Base-by-base conservation (phyloP, 1,284 basidiomycete species). In the Austropuccinia psidii region DNA sequence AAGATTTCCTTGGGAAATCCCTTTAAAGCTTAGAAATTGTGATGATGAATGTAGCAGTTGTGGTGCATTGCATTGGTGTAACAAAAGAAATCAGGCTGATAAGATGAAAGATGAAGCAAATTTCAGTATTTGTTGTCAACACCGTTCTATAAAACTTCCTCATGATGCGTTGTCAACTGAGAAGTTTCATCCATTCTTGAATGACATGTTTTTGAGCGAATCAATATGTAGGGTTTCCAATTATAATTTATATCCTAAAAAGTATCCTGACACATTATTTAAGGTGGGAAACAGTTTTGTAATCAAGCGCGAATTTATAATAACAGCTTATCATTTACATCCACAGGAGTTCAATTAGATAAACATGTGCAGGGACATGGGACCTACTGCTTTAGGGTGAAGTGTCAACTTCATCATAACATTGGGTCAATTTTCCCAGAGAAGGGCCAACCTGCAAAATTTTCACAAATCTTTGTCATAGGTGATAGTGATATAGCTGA, bases 401-500 rank as follows among this genome's bases (percentile, higher is more conserved):
- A 24, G 17, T 41, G 62, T 4, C 29, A 43, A 11, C 43, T 65
- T 9, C 33, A 37, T 7, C 62, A 65, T 35, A 27, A 49, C 15
- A 50, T 65, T 50, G 43, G 45, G 3, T 33, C 45, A 4, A 21
- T 65, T 13, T 50, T 65, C 17, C 62, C 62, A 8, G 6, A 35
- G 4, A 21, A 13, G 2, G 2, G 50, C 17, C 2, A 19, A 31
- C 17, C 11, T 2, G 1, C 27, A 13, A 21, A 31, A 7, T 65
- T 65, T 29, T 21, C 62, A 15, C 62, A 65, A 31, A 65, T 65
- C 5, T 65, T 49, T 65, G 47, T 52, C 1, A 50, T 47, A 1
- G 45, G 62, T 2, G 43, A 47, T 6, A 37, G 47, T 9, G 45
- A 50, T 19, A 3, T 13, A 7, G 6, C 15, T 1, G 49, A 54